Conservation (phyloP, 2,329 filamentous ascomycete genomes). For the Colletotrichum australisinense region DNA sequence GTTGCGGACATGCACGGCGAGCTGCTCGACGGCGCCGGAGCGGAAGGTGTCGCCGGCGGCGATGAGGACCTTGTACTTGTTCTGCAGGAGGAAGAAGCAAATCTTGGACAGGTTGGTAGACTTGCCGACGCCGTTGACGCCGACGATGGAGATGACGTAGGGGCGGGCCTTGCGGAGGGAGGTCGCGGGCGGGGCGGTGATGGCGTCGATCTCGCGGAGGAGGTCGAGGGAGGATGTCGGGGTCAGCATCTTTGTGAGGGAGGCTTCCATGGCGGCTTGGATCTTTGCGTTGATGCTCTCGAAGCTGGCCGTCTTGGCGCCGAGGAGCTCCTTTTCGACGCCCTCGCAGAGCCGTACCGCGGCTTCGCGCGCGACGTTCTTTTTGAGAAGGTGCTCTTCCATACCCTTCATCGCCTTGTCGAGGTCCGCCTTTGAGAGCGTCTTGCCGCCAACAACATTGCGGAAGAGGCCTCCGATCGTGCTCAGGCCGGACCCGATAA, state of each 20-base stretch:
- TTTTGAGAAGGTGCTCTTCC: conserved; percentile 93
- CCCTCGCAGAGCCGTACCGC: conserved; percentile 91
- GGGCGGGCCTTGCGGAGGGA: conserved; percentile 77
- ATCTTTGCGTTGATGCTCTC: conserved; percentile 89
- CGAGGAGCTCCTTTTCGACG: conserved; percentile 89
- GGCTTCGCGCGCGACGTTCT: conserved; percentile 96
- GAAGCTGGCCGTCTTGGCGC: conserved; percentile 91
- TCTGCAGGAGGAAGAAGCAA: conserved; percentile 96
- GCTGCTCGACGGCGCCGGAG: conserved; percentile 95
- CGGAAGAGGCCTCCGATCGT: conserved; percentile 90
- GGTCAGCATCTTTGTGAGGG: conserved; percentile 93
- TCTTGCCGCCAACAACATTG: conserved; percentile 95
- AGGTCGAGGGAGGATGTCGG: conserved; percentile 95
- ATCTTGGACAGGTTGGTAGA: conserved; percentile 98
- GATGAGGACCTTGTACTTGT: conserved; percentile 94
- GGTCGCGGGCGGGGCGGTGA: conserved; percentile 74
- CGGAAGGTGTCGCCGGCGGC: conserved; percentile 97
- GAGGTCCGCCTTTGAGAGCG: conserved; percentile 87
- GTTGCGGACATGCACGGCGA: conserved; percentile 94
- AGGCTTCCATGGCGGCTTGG: conserved; percentile 88
- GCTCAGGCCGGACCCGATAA: conserved; percentile 83
- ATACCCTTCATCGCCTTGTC: conserved; percentile 94
- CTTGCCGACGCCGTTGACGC: conserved; percentile 98
- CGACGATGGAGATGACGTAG: conserved; percentile 98
- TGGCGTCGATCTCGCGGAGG: conserved; percentile 88